Base-by-base conservation (phyloP, 1,284 basidiomycete genomes). In the Pseudomicrostroma phylloplanum region DNA sequence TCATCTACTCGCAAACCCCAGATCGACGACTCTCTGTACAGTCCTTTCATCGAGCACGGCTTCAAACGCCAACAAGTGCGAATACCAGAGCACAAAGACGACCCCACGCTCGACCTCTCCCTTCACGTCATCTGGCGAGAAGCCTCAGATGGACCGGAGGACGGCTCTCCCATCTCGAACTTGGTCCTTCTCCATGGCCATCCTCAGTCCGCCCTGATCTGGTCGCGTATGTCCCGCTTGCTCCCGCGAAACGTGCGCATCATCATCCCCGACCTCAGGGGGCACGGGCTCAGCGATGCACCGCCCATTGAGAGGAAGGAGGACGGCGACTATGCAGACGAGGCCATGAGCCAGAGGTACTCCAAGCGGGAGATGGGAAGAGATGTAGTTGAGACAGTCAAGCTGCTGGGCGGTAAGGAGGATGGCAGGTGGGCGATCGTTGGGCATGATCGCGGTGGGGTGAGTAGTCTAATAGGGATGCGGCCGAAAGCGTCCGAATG, bases 401-500 rank as follows among this genome's bases (percentile, higher is more conserved):
- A 69, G n/a, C 60, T 69, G 19, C 63, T 79, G 15, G 76, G 78
- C 9, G 58, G 65, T 42, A 70, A 72, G 23, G 59, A 62, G 9
- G 57, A 49, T 1, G 80, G 81, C 66, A 36, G 30, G 30, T 36
- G 30, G 30, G 63, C 62, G 15, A 58, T 81, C 6, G 65, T 81
- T 1, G 77, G 69, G 0, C 81, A 81, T 61, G 81, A 81, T 64
- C 67, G 81, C n/a, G 80, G 81, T n/a, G 80, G 76, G 1, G 59
- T 60, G 26, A 60, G 59, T 55, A 4, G 12, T 48, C 12, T 6
- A 48, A n/a, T n/a, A 42, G 11, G n/a, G 43, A 12, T 13, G 15
- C 43, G 43, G 43, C 30, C 30, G 9, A 36, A 9, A 36, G 30
- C 43, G 43, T n/a, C 43, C 43, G 6, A 13, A 4, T 6, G 12